Conservation (phyloP, 2,329 filamentous ascomycete genomes). For the Immersiporthe knoxdaviesiana region DNA sequence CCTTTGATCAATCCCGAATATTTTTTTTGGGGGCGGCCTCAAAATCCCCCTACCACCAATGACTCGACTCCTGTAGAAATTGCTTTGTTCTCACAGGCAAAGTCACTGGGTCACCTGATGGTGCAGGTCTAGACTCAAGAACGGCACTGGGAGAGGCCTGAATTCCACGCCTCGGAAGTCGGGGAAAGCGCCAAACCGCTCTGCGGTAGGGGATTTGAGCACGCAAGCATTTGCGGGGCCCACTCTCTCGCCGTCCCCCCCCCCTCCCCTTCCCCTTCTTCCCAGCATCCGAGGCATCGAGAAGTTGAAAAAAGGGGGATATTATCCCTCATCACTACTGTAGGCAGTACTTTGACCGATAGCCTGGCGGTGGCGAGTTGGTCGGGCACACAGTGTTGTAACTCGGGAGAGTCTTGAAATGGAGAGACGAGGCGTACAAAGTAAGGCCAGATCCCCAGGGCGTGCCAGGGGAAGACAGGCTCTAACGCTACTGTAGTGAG, state of each 20-base stretch:
- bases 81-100: background rate
- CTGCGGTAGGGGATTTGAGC: background rate
- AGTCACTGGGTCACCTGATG: background rate
- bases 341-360: background rate
- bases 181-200: background rate
- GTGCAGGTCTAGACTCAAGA: background rate
- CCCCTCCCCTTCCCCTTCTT: background rate
- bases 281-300: background rate
- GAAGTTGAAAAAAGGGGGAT: background rate
- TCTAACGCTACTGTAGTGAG: background rate
- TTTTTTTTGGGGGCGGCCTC: too few species aligned
- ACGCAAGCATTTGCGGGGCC: background rate
- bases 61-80: background rate
- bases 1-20: background rate
- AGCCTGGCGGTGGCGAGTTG: background rate
- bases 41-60: background rate
- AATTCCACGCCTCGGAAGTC: background rate
- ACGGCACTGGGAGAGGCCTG: background rate
- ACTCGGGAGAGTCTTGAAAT: background rate
- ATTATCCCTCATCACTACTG: background rate
- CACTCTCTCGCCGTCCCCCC: too few species aligned
- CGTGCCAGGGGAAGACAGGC: background rate
- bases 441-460: background rate
- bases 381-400: background rate
- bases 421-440: background rate